These are phyloP conservation scores for Trametes hirsuta DNA, from an alignment of 1,284 basidiomycete genomes.

Conservation along the genomic window DNA sequence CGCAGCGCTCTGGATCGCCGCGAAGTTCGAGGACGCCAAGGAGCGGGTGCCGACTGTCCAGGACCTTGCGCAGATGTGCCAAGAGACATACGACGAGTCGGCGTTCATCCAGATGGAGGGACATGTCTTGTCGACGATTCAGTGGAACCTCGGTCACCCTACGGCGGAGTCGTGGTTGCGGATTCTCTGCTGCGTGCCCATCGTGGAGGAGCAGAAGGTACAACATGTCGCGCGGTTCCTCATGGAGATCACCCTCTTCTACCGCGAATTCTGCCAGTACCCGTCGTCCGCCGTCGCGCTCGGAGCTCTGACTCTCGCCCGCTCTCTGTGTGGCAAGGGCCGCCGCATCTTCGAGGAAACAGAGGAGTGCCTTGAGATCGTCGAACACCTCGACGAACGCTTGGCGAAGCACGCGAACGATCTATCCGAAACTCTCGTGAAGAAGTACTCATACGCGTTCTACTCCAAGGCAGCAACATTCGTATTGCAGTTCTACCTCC, in stretches of 20 bases:
- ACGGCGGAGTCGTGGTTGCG: conserved; percentile 98
- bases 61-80: conserved; percentile 94
- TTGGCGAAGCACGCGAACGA: conserved; percentile 86
- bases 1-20: conserved; percentile 97
- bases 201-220: conserved; percentile 84
- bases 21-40: conserved; percentile 99
- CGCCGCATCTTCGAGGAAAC: conserved; percentile 82
- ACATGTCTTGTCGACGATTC: conserved; percentile 94
- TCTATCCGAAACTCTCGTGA: conserved; percentile 91
- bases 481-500: conserved; percentile 90
- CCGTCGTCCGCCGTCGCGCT: conserved; percentile 86
- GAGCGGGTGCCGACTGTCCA: conserved; percentile 95
- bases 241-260: conserved; percentile 98
- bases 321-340: conserved; percentile 82
- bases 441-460: conserved; percentile 96
- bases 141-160: conserved; percentile 97
- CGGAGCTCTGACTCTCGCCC: conserved; percentile 87
- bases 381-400: conserved; percentile 84
- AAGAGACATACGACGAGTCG: conserved; percentile 93
- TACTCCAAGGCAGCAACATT: conserved; percentile 94
- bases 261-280: conserved; percentile 91
- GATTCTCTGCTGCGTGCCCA: conserved; percentile 70
- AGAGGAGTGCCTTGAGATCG: conserved; percentile 75
- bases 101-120: conserved; percentile 98
- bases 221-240: conserved; percentile 96